Evolutionary conservation across 192 early-diverging fungal species (phyloP), one percentile per base, ranked within the genome.

Genomic region (Oehlia diaphana): DNA sequence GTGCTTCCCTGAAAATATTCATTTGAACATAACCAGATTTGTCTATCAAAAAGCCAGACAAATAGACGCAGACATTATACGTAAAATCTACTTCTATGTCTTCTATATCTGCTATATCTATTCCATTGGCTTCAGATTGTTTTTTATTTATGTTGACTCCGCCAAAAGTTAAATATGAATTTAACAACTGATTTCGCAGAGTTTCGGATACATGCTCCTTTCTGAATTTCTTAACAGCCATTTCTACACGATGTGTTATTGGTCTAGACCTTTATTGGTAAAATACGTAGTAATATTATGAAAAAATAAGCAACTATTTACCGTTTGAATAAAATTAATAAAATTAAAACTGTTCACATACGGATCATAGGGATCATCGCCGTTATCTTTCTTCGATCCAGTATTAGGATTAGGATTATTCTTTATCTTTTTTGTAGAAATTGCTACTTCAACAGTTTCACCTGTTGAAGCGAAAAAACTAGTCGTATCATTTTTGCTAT

Each of bases 121-220:
- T 83, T 47, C 81, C 77, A 16, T 78, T 81, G 1, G 53, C 31
- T 0, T 74, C 81, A 39, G 86, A 89, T 6, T 80, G 81, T 50
- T 89, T 91, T 28, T 80, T 88, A 3, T 87, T 86, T 0, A 85
- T 82, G 2, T 81, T 76, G 42, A 91, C 84, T 12, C 89, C 89
- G 14, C 89, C 89, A 79, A 86, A 89, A 19, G 74, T 70, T 35
- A 91, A 80, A 66, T 91, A 91, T 39, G 80, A 76, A 19, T 84
- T 82, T 71, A 91, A 79, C 50, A 91, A 86, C 69, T 78, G 69
- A 3, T 82, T 80, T 21, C 84, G 84, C 10, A 77, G 75, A 6
- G 76, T 47, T 8, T 44, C 80, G 42, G 89, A 89, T 66, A 83
- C 86, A 50, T 86, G 88, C 35, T 88, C 89, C 53, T 89, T 87